phyloP scores from a whole-genome alignment of 768 basidiomycete genomes.

The Auricularia sp. region DNA sequence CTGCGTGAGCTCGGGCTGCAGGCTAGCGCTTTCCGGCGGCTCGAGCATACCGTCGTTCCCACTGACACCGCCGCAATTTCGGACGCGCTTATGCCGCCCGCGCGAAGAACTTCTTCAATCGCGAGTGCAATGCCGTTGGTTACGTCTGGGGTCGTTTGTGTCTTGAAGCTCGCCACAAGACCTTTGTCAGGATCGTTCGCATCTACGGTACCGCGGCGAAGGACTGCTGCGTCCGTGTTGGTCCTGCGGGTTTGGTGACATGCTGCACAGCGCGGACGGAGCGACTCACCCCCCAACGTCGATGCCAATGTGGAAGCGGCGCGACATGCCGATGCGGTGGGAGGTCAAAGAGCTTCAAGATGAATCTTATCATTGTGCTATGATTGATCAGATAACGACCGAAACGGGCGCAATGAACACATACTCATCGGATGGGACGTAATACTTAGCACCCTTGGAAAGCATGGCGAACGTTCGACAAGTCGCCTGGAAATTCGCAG shows the following conservation, averaged over 20 bases:
- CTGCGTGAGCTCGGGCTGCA: constrained; percentile 5
- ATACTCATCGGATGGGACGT: no score
- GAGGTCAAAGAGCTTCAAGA: no score
- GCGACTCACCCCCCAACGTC: constrained; percentile 12
- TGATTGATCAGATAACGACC: no score
- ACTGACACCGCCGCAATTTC: constrained; percentile 44
- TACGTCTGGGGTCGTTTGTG: constrained; percentile 46
- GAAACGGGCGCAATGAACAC: no score
- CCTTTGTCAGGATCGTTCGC: constrained; percentile 26
- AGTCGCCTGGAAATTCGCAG: no score
- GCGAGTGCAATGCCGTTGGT: constrained; percentile 49
- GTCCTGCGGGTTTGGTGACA: constrained; percentile 17
- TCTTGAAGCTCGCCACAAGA: constrained; percentile 33
- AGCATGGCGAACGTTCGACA: no score
- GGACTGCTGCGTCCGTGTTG: constrained; percentile 33
- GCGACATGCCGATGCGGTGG: neutral
- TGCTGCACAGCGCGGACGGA: constrained; percentile 4
- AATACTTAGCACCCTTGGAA: no score
- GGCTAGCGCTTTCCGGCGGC: no score
- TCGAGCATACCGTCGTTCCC: constrained; percentile 43
- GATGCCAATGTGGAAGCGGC: constrained; percentile 10
- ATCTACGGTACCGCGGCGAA: constrained; percentile 21
- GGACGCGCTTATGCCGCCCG: constrained; percentile 25
- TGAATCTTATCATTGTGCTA: no score
- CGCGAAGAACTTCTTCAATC: constrained; percentile 34